Conservation (phyloP, 495 filamentous ascomycete species). For the Penicillium parvum region DNA sequence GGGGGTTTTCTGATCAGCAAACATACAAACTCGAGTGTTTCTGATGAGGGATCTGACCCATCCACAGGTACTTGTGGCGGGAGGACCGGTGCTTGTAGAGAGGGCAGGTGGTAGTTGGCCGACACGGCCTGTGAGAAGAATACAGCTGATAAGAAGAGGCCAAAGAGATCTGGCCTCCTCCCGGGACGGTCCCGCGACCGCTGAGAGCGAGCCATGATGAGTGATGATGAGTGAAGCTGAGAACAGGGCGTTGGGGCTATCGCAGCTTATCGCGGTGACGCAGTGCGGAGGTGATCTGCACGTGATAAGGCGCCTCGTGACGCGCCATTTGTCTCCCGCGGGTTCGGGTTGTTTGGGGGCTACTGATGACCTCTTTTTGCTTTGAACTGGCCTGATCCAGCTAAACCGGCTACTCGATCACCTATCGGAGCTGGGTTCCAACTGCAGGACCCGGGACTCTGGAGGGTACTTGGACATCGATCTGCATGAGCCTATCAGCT, state of each 20-base stretch:
- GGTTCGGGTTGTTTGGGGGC: neutral
- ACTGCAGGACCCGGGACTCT: neutral
- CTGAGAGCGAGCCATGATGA: slow-evolving; percentile 11
- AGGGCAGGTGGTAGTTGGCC: slow-evolving; percentile 16
- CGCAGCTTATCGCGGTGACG: slow-evolving; percentile 7
- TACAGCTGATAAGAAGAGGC: slow-evolving; percentile 21
- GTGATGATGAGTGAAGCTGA: slow-evolving; percentile 11
- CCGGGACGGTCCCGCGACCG: slow-evolving; percentile 13
- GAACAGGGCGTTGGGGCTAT: slow-evolving; percentile 5
- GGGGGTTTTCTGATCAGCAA: neutral
- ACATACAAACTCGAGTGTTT: slow-evolving; percentile 38
- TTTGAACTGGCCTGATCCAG: neutral
- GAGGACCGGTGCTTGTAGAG: slow-evolving; percentile 26
- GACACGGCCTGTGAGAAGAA: slow-evolving; percentile 18
- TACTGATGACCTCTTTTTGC: neutral
- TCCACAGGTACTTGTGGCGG: slow-evolving; percentile 31
- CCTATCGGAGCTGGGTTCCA: neutral
- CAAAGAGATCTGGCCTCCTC: slow-evolving; percentile 12
- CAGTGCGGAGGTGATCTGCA: slow-evolving; percentile 8
- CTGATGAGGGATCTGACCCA: slow-evolving; percentile 14
- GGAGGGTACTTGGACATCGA: slow-evolving; percentile 18
- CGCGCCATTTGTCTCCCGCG: slow-evolving; percentile 3
- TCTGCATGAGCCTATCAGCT: slow-evolving; percentile 35
- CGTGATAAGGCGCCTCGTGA: slow-evolving; percentile 10
- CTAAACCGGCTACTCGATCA: neutral